Evolutionary conservation across 2,329 filamentous ascomycete species (phyloP).

Genomic region (Emergomyces orientalis): DNA sequence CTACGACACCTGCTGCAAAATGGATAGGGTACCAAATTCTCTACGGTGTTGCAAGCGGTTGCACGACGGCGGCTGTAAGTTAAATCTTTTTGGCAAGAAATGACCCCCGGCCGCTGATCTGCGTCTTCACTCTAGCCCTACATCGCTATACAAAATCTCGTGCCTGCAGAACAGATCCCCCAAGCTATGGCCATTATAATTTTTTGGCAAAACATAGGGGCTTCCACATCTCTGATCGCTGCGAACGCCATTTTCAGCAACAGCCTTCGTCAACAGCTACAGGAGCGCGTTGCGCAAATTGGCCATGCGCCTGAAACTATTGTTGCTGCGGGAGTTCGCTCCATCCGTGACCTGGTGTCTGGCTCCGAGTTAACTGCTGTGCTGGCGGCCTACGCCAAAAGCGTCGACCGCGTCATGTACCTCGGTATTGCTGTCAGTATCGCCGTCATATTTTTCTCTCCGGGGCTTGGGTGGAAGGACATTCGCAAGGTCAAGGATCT

Average conservation of each 20-base stretch:
- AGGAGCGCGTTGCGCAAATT: conserved; percentile 14
- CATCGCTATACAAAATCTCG: conserved; percentile 23
- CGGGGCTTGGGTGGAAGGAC: conserved; percentile 25
- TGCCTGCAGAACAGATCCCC: conserved; percentile 20
- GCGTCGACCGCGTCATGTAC: conserved; percentile 24
- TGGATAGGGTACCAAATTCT: conserved; percentile 28
- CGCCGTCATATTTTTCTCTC: conserved; percentile 18
- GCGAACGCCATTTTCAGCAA: conserved; percentile 24
- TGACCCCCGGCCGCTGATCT: not conserved
- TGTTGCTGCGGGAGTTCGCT: conserved; percentile 19
- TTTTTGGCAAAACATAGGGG: conserved; percentile 28
- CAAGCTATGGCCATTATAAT: conserved; percentile 24
- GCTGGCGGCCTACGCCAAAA: conserved; percentile 22
- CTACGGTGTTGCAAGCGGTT: conserved; percentile 18
- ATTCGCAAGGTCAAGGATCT: conserved; percentile 22
- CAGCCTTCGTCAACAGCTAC: conserved; percentile 18
- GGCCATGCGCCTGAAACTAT: conserved; percentile 18
- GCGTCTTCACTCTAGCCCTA: conserved; percentile 15
- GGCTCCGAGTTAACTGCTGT: conserved; percentile 20
- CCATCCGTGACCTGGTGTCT: conserved; percentile 20
- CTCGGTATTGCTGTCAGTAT: conserved; percentile 21
- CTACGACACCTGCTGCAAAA: conserved; percentile 16
- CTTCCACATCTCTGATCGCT: conserved; percentile 23
- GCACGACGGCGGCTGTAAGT: conserved; percentile 13
- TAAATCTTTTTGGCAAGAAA: not conserved